A percentile compares a stretch with the other conserved stretches of the same genome.
Conservation (phyloP, 805 yeast genomes). For the Saturnispora mendoncae region DNA sequence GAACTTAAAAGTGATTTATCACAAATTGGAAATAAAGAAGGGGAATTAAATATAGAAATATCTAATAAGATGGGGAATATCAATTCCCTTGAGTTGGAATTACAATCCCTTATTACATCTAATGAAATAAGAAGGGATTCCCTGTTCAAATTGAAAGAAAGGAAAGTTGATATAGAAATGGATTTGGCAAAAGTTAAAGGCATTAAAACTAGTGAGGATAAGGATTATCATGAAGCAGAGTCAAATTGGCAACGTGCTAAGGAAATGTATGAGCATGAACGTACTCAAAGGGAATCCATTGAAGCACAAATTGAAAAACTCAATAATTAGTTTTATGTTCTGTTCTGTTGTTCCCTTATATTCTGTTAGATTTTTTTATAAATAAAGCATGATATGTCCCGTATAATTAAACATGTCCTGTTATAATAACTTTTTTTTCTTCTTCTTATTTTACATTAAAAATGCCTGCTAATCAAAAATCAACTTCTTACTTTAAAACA, state of each 20-base stretch:
- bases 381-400: too few relatives aligned
- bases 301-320: not conserved
- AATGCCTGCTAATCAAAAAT: not conserved
- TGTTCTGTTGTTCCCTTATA: too few relatives aligned
- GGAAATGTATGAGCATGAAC: not conserved
- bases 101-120: not conserved
- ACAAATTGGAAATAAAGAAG: not conserved
- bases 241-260: too few relatives aligned
- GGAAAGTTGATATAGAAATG: not conserved
- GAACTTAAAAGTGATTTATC: not conserved
- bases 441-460: not conserved
- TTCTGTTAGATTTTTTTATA: too few relatives aligned
- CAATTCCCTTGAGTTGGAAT: not conserved
- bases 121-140: not conserved
- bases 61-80: not conserved
- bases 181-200: not conserved
- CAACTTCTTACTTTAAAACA: not conserved
- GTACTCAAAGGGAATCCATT: not conserved
- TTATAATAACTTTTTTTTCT: not conserved
- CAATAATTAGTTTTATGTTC: too few relatives aligned
- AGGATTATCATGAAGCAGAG: not conserved
- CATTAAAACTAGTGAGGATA: not conserved
- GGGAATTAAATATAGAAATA: not conserved
- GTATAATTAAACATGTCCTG: not conserved
- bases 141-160: not conserved